These are phyloP conservation scores for Podila epicladia DNA, from an alignment of 192 early-diverging fungal species.

Conservation along the genomic window DNA sequence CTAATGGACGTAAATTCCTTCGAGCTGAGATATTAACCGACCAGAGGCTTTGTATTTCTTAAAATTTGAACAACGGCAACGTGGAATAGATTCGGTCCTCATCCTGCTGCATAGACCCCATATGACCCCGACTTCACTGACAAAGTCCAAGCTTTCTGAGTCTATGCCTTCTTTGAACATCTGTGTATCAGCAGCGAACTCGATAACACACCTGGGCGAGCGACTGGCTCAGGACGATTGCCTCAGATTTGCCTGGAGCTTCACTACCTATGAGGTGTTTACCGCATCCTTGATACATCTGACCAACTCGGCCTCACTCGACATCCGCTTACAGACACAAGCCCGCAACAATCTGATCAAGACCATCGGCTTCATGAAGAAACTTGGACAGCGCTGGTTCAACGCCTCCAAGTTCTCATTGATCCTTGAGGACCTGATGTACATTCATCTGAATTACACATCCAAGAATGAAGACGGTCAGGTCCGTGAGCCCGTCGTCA, in stretches of 20 bases:
- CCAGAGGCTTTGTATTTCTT: neutral
- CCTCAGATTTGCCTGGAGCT: slow-evolving; percentile 21
- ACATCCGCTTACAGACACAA: slow-evolving; percentile 32
- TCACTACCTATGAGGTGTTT: slow-evolving; percentile 48
- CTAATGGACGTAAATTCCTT: neutral
- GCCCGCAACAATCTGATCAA: slow-evolving; percentile 48
- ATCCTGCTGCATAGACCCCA: slow-evolving; percentile 66
- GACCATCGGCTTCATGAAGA: slow-evolving; percentile 36
- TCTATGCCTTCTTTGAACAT: slow-evolving; percentile 50
- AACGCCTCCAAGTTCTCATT: slow-evolving; percentile 30
- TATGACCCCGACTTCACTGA: slow-evolving; percentile 37
- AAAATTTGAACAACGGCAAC: neutral
- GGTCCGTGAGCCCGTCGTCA: neutral
- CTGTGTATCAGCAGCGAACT: slow-evolving; percentile 51
- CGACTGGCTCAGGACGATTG: slow-evolving; percentile 20
- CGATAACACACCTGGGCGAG: slow-evolving; percentile 46
- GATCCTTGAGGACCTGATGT: slow-evolving; percentile 40
- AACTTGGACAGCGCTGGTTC: slow-evolving; percentile 32
- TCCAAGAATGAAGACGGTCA: slow-evolving; percentile 15
- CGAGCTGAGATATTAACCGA: neutral
- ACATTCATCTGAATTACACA: slow-evolving; percentile 30
- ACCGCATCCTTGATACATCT: slow-evolving; percentile 48
- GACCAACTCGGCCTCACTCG: slow-evolving; percentile 48
- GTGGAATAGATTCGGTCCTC: slow-evolving; percentile 57
- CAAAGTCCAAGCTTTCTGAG: slow-evolving; percentile 35